These are phyloP conservation scores for Candida silvicultrix DNA, from an alignment of 805 yeast genomes.

Conservation along the genomic window DNA sequence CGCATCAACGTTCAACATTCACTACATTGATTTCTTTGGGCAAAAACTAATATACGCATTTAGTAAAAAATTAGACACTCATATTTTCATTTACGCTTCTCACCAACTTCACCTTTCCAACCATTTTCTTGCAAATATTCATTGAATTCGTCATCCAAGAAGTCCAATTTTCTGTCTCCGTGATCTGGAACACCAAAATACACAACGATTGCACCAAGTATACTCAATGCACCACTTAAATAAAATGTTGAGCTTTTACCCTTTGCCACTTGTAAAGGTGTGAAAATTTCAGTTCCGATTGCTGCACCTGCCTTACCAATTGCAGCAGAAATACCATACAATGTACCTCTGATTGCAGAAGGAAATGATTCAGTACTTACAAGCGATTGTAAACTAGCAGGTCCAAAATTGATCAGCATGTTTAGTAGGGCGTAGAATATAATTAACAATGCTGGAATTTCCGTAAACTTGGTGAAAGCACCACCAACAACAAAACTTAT, in stretches of 20 bases:
- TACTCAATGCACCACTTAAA: slow-evolving; percentile 33
- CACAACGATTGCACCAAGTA: slow-evolving; percentile 26
- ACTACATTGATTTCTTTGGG: too few relatives aligned
- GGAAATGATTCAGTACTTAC: slow-evolving; percentile 39
- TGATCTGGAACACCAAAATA: slow-evolving; percentile 39
- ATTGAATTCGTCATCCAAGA: slow-evolving; percentile 40
- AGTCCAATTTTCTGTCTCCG: slow-evolving; percentile 37
- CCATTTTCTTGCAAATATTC: slow-evolving; percentile 40
- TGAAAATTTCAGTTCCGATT: slow-evolving; percentile 39
- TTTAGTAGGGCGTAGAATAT: slow-evolving; percentile 40
- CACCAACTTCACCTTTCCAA: slow-evolving; percentile 43
- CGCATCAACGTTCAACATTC: too few relatives aligned
- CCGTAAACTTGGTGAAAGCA: slow-evolving; percentile 23
- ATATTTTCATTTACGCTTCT: too few relatives aligned
- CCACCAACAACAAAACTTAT: slow-evolving; percentile 41
- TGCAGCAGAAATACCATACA: slow-evolving; percentile 42
- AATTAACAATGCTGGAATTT: slow-evolving; percentile 31
- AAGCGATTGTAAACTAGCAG: slow-evolving; percentile 41
- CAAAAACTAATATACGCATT: too few relatives aligned
- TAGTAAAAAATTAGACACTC: too few relatives aligned
- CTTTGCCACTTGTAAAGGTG: slow-evolving; percentile 36
- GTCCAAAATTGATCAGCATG: slow-evolving; percentile 39
- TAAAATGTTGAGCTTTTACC: slow-evolving; percentile 43
- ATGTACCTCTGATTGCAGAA: slow-evolving; percentile 44
- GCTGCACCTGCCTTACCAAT: slow-evolving; percentile 49